Base-by-base conservation (phyloP, 768 basidiomycete genomes). In the Suillus lakei region DNA sequence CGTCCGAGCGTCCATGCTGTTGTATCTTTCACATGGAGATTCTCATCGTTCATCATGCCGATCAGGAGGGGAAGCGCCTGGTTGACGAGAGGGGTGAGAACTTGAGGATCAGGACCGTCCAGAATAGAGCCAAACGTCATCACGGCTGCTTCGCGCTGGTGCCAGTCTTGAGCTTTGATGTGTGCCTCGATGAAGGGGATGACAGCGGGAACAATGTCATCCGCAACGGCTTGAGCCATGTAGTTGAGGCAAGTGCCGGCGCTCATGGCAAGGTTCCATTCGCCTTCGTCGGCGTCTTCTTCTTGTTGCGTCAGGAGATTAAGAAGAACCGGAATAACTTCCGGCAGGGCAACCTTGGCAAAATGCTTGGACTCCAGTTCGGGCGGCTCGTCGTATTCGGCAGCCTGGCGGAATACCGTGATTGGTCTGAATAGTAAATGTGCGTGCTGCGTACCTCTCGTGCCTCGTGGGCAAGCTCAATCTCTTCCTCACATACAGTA, bases 121-220 rank as follows among this genome's bases (percentile, higher is more conserved):
- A 99, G 86, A 72, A 99, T 99, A 0, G 95, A 96, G 51, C 97
- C 97, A 72, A 99, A 99, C 23, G 96, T 90, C 96, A 99, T 99
- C 63, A 99, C 90, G 6, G 96, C 97, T 0, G 98, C 98, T 76
- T 99, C 98, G 48, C 98, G 94, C 63, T 89, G 84, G 73, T 93
- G 95, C 98, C 98, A 99, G 74, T 98, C 94, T 34, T 88, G 84
- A 30, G 88, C 82, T 73, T 92, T 93, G 83, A 99, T 99, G 80
- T 98, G 90, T 18, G 90, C 90, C 80, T 99, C 98, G 72, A 99
- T 98, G 84, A 98, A 99, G 9, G 98, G 97, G 62, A 99, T 96
- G 60, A 98, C 93, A 8, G 90, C 90, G 1, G 92, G 88, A 12
- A 99, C 97, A 69, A 99, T 92, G 15, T 86, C 82, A 74, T 99